Evolutionary conservation across 2,329 filamentous ascomycete species (phyloP).

Genomic region (Colletotrichum graminicola): DNA sequence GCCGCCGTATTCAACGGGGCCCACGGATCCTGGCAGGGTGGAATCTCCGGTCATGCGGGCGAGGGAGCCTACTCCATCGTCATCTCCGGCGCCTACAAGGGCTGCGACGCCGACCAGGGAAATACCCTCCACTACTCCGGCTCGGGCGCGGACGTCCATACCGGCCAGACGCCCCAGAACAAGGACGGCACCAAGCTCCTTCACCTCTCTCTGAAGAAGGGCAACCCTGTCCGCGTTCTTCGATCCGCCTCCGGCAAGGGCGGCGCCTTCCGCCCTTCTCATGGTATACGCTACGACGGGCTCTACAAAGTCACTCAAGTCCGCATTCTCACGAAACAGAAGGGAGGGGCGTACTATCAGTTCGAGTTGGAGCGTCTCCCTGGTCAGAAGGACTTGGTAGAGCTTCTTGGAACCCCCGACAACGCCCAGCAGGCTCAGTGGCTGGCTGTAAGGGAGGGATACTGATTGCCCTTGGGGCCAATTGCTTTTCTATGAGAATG

Average conservation of each 20-base stretch:
- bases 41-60: constrained; percentile 61
- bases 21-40: constrained; percentile 61
- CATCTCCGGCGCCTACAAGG: constrained; percentile 53
- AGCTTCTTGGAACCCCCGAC: neutral
- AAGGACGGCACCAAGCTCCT: constrained; percentile 2
- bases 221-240: neutral
- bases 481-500: neutral
- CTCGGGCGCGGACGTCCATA: constrained; percentile 34
- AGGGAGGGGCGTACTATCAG: neutral
- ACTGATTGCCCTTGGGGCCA: neutral
- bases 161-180: neutral
- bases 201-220: neutral
- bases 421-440: neutral
- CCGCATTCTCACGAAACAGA: neutral
- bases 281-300: neutral
- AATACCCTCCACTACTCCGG: constrained; percentile 47
- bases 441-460: neutral
- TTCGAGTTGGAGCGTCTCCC: neutral
- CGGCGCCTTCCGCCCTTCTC: neutral
- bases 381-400: neutral
- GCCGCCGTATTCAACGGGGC: constrained; percentile 65
- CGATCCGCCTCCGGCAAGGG: neutral
- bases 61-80: constrained; percentile 68
- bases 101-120: constrained; percentile 46
- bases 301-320: neutral